Base-by-base conservation (phyloP, 768 basidiomycete genomes). In the Rhodotorula taiwanensis region DNA sequence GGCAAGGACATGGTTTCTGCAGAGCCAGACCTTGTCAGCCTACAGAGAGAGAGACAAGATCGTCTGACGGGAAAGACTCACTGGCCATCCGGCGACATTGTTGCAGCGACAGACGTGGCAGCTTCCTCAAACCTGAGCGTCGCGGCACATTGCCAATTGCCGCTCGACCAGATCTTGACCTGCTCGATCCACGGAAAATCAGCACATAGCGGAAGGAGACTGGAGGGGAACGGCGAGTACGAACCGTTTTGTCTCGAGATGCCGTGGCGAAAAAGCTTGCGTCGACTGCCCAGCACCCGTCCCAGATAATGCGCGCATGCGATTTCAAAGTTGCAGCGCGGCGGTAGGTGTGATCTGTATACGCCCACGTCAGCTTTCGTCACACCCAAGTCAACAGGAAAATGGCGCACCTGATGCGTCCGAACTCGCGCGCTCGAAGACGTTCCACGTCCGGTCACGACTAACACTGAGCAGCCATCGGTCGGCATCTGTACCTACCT, bases 291-390 rank as follows among this genome's bases (percentile, higher is more conserved):
- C 93, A 99, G 20, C 84, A 83, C 72, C 88, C 89, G 74, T 98
- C 95, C 91, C 95, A 93, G 41, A 99, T 87, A 72, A 99, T 95
- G 43, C 95, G 82, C 2, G 82, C 82, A 75, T 98, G 95, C 0
- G 89, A 84, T 76, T 89, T 94, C 60, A 91, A 71, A 1, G 67
- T 84, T 21, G 82, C 80, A 8, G 83, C 82, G 27, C 85, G 71
- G 4, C 85, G 83, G 13, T 78, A 66, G 73, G 84, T 92, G 2
- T 10, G 10, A 39, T 82, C 89, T 70, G 69, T 63, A 72, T 52
- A 14, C 8, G 2, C 14, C 21, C 3, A 13, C 43, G 55, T 27
- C 28, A 28, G 28, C 18, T 1, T 43, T n/a, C n/a, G 15, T 41
- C 25, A 23, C 30, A 36, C 21, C 18, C 16, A 13, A n/a, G 14